phyloP scores from a whole-genome alignment of 1,284 basidiomycete species.

The Irpex sp. region DNA sequence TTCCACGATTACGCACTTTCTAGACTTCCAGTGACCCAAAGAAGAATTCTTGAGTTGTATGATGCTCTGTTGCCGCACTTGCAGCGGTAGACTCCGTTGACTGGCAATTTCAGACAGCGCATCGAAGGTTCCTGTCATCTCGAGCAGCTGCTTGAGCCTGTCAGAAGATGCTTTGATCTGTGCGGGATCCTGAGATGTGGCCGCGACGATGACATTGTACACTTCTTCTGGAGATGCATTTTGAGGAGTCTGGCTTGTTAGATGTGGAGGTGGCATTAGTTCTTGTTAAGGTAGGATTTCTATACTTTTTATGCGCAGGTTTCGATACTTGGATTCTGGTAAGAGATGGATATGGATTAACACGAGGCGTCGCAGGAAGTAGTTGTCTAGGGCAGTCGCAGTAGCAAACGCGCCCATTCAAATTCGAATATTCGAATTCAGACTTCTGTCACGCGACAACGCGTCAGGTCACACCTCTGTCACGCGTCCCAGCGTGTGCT shows the following conservation, averaged over 20 bases:
- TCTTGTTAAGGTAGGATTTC: not conserved
- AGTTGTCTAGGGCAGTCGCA: not conserved
- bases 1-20: constrained; percentile 48
- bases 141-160: constrained; percentile 60
- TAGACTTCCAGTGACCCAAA: constrained; percentile 60
- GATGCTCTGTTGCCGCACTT: constrained; percentile 69
- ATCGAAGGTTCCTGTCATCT: constrained; percentile 62
- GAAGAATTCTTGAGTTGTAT: constrained; percentile 80
- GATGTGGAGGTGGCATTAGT: not conserved
- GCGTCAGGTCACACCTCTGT: not conserved
- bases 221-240: constrained; percentile 44
- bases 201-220: constrained; percentile 54
- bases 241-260: not conserved
- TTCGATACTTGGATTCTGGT: no score
- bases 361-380: not conserved
- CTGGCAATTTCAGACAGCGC: constrained; percentile 68
- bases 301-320: no score
- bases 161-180: constrained; percentile 52
- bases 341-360: not conserved
- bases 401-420: not conserved
- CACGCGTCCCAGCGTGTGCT: not conserved
- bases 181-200: constrained; percentile 65
- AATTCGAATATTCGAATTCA: no score
- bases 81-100: constrained; percentile 47
- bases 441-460: not conserved